Conservation (phyloP, 2,329 filamentous ascomycete genomes). For the Periglandula ipomoeae region DNA sequence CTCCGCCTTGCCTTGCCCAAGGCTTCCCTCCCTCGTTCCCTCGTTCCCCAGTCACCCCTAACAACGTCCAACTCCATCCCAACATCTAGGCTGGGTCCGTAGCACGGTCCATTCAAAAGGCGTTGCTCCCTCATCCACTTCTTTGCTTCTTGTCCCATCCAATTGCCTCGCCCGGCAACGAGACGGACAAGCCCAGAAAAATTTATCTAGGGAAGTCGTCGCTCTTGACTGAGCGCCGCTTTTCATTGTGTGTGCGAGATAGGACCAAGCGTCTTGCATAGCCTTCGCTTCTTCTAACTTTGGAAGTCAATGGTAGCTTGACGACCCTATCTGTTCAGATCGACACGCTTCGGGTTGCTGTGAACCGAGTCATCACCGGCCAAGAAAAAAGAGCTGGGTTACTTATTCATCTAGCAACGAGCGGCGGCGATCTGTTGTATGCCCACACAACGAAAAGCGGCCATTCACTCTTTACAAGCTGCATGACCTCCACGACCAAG, state of each 20-base stretch:
- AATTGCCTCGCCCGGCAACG: conserved; percentile 17
- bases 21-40: neutral
- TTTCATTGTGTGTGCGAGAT: conserved; percentile 8
- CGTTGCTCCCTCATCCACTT: conserved; percentile 26
- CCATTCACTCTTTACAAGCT: conserved; percentile 1
- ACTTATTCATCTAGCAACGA: conserved; percentile 4
- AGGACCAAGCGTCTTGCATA: neutral
- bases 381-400: neutral
- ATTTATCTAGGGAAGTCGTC: conserved; percentile 5
- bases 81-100: conserved; percentile 15
- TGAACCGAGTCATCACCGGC: neutral
- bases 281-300: neutral
- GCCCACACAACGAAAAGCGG: conserved; percentile 9
- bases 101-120: conserved; percentile 31
- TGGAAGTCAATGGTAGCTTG: neutral
- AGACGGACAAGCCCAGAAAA: conserved; percentile 7
- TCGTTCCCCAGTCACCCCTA: conserved; percentile 17
- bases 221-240: conserved; percentile 11
- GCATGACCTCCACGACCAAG: neutral
- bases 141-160: conserved; percentile 19
- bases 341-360: conserved; percentile 1
- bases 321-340: neutral
- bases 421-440: neutral
- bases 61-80: conserved; percentile 23
- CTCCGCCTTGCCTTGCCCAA: neutral